These are phyloP conservation scores for Phytophthora aleatoria DNA, from an alignment of 352 stramenopile species.

Conservation along the genomic window DNA sequence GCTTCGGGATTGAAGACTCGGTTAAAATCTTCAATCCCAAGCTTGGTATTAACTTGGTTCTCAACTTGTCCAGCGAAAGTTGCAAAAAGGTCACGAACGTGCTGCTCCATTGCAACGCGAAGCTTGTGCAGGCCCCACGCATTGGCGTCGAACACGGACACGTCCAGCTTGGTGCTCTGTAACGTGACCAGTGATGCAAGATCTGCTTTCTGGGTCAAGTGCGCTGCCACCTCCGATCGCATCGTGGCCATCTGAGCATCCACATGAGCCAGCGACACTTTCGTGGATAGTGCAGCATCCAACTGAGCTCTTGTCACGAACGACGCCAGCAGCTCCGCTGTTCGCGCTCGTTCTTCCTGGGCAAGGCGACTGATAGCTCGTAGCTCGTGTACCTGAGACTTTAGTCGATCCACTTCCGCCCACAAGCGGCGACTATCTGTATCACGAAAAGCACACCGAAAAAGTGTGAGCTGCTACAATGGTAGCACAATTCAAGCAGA, in stretches of 20 bases:
- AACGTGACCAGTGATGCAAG: slow-evolving; percentile 29
- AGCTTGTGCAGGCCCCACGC: slow-evolving; percentile 62
- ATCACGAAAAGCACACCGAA: slow-evolving; percentile 4
- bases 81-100: slow-evolving; percentile 61
- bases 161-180: slow-evolving; percentile 64
- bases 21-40: slow-evolving; percentile 70
- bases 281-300: slow-evolving; percentile 64
- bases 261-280: slow-evolving; percentile 51
- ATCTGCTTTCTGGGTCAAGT: slow-evolving; percentile 55
- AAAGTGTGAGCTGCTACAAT: slow-evolving; percentile 1
- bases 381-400: slow-evolving; percentile 51
- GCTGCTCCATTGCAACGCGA: slow-evolving; percentile 56
- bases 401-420: slow-evolving; percentile 65
- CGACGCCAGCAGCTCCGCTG: slow-evolving; percentile 42
- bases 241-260: slow-evolving; percentile 39
- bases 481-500: background rate
- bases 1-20: slow-evolving; percentile 64
- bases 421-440: slow-evolving; percentile 58
- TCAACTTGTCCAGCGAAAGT: slow-evolving; percentile 64
- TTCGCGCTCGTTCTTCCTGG: slow-evolving; percentile 38
- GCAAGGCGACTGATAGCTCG: slow-evolving; percentile 30
- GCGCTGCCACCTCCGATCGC: slow-evolving; percentile 34
- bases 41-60: slow-evolving; percentile 49
- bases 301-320: slow-evolving; percentile 68
- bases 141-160: slow-evolving; percentile 62